Evolutionary conservation across 257 asterid genomes (phyloP).

Genomic region (Plantago ovata): DNA sequence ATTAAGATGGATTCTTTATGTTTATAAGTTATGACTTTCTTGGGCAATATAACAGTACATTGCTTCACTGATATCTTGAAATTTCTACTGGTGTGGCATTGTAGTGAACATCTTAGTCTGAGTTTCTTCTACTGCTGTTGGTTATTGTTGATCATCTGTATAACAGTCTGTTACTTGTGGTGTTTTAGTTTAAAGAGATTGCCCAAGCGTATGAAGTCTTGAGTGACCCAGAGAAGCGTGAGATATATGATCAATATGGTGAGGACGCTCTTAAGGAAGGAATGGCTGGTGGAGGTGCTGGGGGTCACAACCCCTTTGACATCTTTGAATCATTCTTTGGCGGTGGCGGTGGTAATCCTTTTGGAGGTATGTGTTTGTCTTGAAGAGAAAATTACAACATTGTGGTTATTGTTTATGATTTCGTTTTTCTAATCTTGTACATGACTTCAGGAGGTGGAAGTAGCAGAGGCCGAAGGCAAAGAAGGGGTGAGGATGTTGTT

Average conservation of each 20-base stretch:
- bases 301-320: conserved; percentile 74
- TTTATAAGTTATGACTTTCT: too few relatives aligned
- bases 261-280: conserved; percentile 95
- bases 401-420: background rate
- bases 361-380: conserved; percentile 53
- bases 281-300: conserved; percentile 74
- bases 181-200: conserved; percentile 70
- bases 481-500: conserved; percentile 90
- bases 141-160: too few relatives aligned
- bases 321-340: conserved; percentile 75
- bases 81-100: background rate
- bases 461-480: conserved; percentile 85
- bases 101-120: background rate
- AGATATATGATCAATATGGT: conserved; percentile 84
- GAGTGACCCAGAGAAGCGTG: conserved; percentile 83
- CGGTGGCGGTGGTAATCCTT: conserved; percentile 70
- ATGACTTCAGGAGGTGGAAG: conserved; percentile 64
- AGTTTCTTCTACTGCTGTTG: too few relatives aligned
- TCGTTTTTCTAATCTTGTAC: background rate
- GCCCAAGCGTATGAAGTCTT: conserved; percentile 86
- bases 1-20: too few relatives aligned
- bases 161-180: background rate
- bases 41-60: too few relatives aligned
- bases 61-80: background rate
- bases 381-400: background rate